A percentile compares a stretch with the other conserved stretches of the same genome.
phyloP scores from a whole-genome alignment of 75 land plant species.

The Selaginella moellendorffii region DNA sequence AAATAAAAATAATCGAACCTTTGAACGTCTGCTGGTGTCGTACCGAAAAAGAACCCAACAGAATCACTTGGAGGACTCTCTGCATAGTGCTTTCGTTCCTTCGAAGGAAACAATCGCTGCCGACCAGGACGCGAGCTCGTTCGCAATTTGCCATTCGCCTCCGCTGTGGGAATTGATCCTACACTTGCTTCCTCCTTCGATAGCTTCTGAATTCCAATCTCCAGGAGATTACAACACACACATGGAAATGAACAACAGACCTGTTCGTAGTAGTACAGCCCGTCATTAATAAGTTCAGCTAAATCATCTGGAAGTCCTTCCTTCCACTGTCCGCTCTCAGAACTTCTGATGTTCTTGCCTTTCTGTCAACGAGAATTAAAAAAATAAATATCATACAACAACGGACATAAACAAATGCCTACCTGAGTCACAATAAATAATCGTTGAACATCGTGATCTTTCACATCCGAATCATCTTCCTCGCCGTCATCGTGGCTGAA shows the following conservation, averaged over 20 bases:
- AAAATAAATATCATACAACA: too few species aligned
- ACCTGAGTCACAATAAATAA: constrained; percentile 95
- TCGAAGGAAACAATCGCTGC: constrained; percentile 53
- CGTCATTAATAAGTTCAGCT: constrained; percentile 77
- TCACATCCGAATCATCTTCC: constrained; percentile 63
- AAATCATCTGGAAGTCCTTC: constrained; percentile 55
- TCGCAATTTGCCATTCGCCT: constrained; percentile 15
- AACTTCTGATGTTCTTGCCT: constrained; percentile 21
- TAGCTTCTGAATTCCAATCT: constrained; percentile 11
- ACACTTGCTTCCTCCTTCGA: constrained; percentile 5
- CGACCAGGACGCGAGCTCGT: too few species aligned
- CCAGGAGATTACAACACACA: neutral
- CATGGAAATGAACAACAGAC: constrained; percentile 16
- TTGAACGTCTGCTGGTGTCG: constrained; percentile 78
- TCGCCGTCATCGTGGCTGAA: constrained; percentile 56
- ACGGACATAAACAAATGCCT: too few species aligned
- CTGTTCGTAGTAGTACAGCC: constrained; percentile 94
- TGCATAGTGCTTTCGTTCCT: constrained; percentile 28
- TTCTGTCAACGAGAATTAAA: too few species aligned
- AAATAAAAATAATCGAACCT: too few species aligned
- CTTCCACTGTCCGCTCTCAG: constrained; percentile 22
- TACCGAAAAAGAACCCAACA: constrained; percentile 84
- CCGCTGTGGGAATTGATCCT: constrained; percentile 18
- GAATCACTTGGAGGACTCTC: constrained; percentile 86
- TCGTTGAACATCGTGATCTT: constrained; percentile 60